Evolutionary conservation across 1,139 yeast species (phyloP), one percentile per base, ranked within the genome.

Genomic region (Geotrichum aggregatum): DNA sequence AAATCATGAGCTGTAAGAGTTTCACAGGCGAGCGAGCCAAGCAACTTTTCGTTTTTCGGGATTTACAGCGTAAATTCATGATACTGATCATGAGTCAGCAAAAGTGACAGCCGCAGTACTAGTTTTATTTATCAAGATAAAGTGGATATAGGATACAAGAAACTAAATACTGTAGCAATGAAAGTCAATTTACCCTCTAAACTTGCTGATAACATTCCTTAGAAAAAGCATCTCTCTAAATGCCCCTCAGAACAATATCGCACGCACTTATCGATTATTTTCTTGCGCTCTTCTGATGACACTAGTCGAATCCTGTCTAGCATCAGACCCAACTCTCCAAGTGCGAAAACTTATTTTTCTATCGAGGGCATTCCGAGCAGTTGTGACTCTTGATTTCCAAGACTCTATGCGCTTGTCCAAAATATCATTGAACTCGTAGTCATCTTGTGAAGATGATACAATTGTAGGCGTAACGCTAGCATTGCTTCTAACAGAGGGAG

Each of bases 301-400:
- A 11, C 47, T 47, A 26, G 52, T 2, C 36, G 59, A 48, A 21
- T 66, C 70, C 1, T 59, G 57, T 43, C 58, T 59, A 3, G 70
- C 63, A 41, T 70, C 74, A 18, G 49, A 52, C 11, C 73, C 73
- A 2, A 58, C 54, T 16, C 71, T 58, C 74, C 74, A 71, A 61
- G 67, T 61, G 14, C 65, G 60, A 36, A 71, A 56, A 26, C 61
- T 49, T 3, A 69, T 61, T 5, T 59, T 55, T 3, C 57, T 53
- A 3, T 74, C 73, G 18, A 71, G 56, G 49, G 56, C 56, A 21
- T 60, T 59, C 2, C 68, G 63, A 3, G 77, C 76, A 2, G 61
- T 61, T 8, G 58, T 57, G 3, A 75, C 68, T 35, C 80, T 67
- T 39, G 59, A 57, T 50, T 69, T 70, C 80, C 80, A 76, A 26